Evolutionary conservation across 192 early-diverging fungal genomes (phyloP).

Genomic region (Coemansia sp.): DNA sequence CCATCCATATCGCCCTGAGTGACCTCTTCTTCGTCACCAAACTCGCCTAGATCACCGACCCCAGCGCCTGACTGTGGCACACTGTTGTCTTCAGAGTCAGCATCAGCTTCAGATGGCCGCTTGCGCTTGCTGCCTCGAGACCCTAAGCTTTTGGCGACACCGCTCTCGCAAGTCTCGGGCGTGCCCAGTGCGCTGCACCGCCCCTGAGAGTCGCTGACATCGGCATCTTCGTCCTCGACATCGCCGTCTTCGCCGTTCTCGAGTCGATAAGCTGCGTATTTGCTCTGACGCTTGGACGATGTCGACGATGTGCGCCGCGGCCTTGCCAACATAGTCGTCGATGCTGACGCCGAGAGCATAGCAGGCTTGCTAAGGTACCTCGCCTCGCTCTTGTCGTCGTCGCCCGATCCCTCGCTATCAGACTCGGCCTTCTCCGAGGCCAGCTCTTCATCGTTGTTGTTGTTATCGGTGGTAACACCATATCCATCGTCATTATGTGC

Average conservation of each 20-base stretch:
- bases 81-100: conserved; percentile 7
- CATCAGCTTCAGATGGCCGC: neutral
- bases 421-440: conserved; percentile 7
- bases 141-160: neutral
- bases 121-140: conserved; percentile 8
- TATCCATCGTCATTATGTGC: neutral
- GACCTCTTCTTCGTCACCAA: conserved; percentile 3
- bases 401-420: conserved; percentile 8
- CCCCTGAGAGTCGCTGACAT: neutral
- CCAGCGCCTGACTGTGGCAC: neutral
- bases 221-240: conserved; percentile 14
- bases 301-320: neutral
- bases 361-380: conserved; percentile 1
- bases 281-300: conserved; percentile 5
- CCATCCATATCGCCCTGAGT: conserved; percentile 6
- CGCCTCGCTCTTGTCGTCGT: conserved; percentile 3
- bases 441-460: conserved; percentile 3
- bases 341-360: conserved; percentile 2
- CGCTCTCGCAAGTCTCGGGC: conserved; percentile 4
- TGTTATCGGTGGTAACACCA: neutral
- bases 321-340: neutral
- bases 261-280: neutral
- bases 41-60: neutral
- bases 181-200: conserved; percentile 13
- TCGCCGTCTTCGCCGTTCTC: conserved; percentile 15